Conservation (phyloP, 345 rosid genomes). For the Pugionium dolabratum region DNA sequence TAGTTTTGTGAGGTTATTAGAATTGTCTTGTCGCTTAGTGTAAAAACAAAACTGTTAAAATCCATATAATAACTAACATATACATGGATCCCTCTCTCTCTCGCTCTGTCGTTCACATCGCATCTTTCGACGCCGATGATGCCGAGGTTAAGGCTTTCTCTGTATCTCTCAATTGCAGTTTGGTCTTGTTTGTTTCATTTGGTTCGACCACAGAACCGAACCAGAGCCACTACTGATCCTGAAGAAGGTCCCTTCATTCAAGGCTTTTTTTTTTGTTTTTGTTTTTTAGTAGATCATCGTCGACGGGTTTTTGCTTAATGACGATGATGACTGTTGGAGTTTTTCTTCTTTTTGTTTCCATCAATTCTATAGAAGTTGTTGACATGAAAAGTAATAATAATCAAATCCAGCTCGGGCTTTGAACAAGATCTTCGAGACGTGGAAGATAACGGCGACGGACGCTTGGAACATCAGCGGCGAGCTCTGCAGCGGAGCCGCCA, state of each 20-base stretch:
- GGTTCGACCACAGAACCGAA: constrained; percentile 39
- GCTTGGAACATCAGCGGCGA: constrained; percentile 62
- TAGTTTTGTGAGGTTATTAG: too few relatives aligned
- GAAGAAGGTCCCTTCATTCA: constrained; percentile 31
- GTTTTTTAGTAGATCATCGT: too few relatives aligned
- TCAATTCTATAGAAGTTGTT: too few relatives aligned
- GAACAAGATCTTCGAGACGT: constrained; percentile 51
- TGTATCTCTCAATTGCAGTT: neutral
- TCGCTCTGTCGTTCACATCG: too few relatives aligned
- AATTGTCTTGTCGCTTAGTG: too few relatives aligned
- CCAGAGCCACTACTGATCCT: constrained; percentile 39
- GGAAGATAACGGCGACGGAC: constrained; percentile 41
- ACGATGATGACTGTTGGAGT: too few relatives aligned
- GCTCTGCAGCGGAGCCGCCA: constrained; percentile 57
- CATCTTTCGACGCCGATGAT: neutral
- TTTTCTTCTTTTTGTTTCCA: too few relatives aligned
- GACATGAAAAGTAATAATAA: neutral
- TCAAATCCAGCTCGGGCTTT: constrained; percentile 41
- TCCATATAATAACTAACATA: too few relatives aligned
- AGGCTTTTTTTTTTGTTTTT: too few relatives aligned
- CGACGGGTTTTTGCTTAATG: too few relatives aligned
- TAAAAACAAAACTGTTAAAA: too few relatives aligned
- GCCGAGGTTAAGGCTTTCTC: constrained; percentile 3
- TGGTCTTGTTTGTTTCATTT: constrained; percentile 19
- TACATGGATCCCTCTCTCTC: too few relatives aligned